Base-by-base conservation (phyloP, 2,329 filamentous ascomycete genomes). In the Cercospora janseana region DNA sequence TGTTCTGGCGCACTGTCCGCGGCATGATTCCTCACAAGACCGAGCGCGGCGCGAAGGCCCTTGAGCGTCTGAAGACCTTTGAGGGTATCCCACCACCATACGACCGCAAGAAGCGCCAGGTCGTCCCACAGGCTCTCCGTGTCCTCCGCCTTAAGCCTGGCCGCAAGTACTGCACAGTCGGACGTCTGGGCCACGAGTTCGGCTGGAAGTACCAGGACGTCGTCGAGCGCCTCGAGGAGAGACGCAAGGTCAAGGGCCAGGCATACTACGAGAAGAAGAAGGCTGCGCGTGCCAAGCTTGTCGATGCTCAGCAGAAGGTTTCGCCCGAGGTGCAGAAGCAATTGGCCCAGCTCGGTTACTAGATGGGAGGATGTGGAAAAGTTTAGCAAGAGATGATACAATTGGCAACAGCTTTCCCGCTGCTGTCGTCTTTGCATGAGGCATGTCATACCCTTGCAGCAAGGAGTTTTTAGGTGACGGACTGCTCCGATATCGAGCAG, bases 1-100 rank as follows among this genome's bases (percentile, higher is more conserved):
- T 98, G 82, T 95, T 98, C 87, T 98, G 96, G 88, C 95, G 96
- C 87, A 90, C 93, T 74, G 89, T 98, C 79, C 92, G 93, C 76
- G 93, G 93, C 76, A 98, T 98, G 93, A 94, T 98, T 67, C 93
- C 93, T 72, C 93, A 98, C 89, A 98, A 98, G 88, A 98, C 93
- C 67, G 85, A 93, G 75, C 92, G 93, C 73, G 93, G 93, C 79
- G 87, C 89, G 69, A 92, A 92, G 69, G 93, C 93, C 68, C 78
- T 98, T 74, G 91, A 97, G 84, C 87, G 93, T 78, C 88, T 98
- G 67, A 98, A 98, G 90, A 90, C 95, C 75, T 98, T 97, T 77
- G 93, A 98, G 87, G 93, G 93, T 83, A 84, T 98, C 63, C 93
- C 93, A 71, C 89, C 92, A 72, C 93, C 93, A 72, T 98, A 97